phyloP scores from a whole-genome alignment of 352 stramenopile genomes.

The Pythium aristosporum region DNA sequence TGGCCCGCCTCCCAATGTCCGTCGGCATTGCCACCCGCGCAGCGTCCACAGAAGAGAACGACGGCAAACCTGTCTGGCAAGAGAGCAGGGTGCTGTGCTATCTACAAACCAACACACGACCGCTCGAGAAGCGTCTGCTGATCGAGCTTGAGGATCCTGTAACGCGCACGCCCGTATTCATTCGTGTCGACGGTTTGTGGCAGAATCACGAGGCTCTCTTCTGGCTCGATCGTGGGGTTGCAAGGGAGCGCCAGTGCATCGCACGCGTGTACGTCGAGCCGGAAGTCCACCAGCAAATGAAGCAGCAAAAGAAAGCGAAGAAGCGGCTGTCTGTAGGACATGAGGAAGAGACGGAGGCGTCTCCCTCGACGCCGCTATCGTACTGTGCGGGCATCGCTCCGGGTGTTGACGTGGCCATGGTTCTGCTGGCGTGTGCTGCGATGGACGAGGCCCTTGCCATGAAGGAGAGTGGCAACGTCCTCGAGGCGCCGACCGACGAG shows the following conservation, averaged over 20 bases:
- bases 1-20: slow-evolving; percentile 1
- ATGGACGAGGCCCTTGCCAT: slow-evolving; percentile 15
- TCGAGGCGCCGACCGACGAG: slow-evolving; percentile 13
- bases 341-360: background rate
- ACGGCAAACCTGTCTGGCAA: background rate
- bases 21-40: background rate
- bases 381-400: slow-evolving; percentile 17
- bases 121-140: slow-evolving; percentile 15
- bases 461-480: background rate
- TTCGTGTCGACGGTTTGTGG: slow-evolving; percentile 12
- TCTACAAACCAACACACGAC: slow-evolving; percentile 18
- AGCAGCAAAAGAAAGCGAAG: background rate
- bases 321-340: no score
- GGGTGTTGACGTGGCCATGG: slow-evolving; percentile 19
- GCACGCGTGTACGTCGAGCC: slow-evolving; percentile 14
- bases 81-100: slow-evolving; percentile 16
- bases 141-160: slow-evolving; percentile 9
- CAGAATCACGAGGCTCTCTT: slow-evolving; percentile 15
- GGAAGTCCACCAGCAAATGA: background rate
- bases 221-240: slow-evolving; percentile 5
- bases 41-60: background rate
- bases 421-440: slow-evolving; percentile 19
- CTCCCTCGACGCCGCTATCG: background rate
- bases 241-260: slow-evolving; percentile 5
- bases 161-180: background rate